Conservation (phyloP, 1,284 basidiomycete genomes). For the Mycena sp. region DNA sequence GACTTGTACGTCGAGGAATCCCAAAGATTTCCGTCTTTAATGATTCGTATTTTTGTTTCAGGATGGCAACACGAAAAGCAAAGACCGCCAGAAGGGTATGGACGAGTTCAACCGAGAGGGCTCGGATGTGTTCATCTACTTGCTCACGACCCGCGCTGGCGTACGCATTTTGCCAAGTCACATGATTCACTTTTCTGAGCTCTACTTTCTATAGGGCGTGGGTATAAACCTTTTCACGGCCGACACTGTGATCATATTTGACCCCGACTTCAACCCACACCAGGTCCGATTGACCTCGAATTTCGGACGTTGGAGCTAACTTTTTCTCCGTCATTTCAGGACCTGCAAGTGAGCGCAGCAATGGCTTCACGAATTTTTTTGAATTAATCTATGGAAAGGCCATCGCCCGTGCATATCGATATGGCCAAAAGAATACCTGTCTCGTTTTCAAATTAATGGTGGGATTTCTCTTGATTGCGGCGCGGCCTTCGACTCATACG, state of each 20-base stretch:
- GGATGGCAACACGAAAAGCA: conserved; percentile 92
- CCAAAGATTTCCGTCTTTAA: conserved; percentile 11
- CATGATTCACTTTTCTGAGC: conserved; percentile 1
- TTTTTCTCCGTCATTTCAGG: conserved; percentile 50
- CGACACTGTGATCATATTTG: conserved; percentile 54
- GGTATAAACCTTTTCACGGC: conserved; percentile 87
- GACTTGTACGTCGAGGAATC: conserved; percentile 71
- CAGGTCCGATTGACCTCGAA: conserved; percentile 59
- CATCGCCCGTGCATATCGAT: conserved; percentile 89
- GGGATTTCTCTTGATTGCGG: background rate
- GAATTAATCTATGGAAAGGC: conserved; percentile 61
- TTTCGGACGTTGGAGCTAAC: conserved; percentile 6
- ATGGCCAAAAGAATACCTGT: conserved; percentile 84
- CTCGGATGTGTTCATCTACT: conserved; percentile 91
- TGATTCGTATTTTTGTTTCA: conserved; percentile 46
- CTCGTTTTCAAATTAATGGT: conserved; percentile 91
- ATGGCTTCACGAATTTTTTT: background rate
- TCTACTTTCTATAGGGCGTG: conserved; percentile 59
- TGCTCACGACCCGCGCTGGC: conserved; percentile 94
- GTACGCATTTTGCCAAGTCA: conserved; percentile 55
- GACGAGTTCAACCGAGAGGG: conserved; percentile 91
- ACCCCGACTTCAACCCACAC: conserved; percentile 90
- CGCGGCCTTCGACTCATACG: background rate
- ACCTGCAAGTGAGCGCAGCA: conserved; percentile 69
- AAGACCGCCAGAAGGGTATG: conserved; percentile 92